Evolutionary conservation across 345 rosid species (phyloP), one percentile per base, ranked within the genome.

Genomic region (Arabidopsis suecica): DNA sequence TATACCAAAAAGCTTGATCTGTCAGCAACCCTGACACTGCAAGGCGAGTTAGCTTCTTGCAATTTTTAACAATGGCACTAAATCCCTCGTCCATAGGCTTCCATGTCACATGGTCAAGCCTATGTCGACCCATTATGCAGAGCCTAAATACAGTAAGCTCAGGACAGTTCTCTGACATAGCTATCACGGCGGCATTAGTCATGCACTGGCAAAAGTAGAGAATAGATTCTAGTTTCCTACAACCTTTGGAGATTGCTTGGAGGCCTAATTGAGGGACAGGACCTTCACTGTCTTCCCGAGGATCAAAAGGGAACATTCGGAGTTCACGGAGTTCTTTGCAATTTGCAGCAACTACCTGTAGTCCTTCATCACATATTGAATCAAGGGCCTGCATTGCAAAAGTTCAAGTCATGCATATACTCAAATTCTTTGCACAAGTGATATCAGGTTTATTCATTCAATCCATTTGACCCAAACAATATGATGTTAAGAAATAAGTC

Each of bases 71-170:
- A 58, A 93, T 89, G 81, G 98, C 91, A 45, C 97, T 96, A 84
- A 93, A 93, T 28, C 96, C 98, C 53, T 89, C 91, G 69, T 93
- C 98, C 98, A 93, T 93, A 18, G 97, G 89, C 69, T 82, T 87
- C 38, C 88, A 83, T n/a, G 97, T 93, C 45, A 78, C 74, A 63
- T 65, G 85, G 77, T 91, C 97, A 67, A 91, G 93, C 79, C 83
- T 82, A 61, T 51, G 91, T 8, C 91, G 89, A 12, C 88, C 90
- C 98, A 93, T 87, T 79, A 93, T 93, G 83, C 98, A 93, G 54
- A 91, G 93, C 67, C 97, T 85, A 71, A 93, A 93, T 55, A 84
- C 93, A 59, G 81, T 81, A 58, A 93, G 91, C 65, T 91, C 91
- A 0, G 90, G 89, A 78, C 96, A 91, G 85, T 93, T 93, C 75